These are phyloP conservation scores for Arthrobotrys pseudoclavata DNA, from an alignment of 2,329 filamentous ascomycete species.

Conservation along the genomic window DNA sequence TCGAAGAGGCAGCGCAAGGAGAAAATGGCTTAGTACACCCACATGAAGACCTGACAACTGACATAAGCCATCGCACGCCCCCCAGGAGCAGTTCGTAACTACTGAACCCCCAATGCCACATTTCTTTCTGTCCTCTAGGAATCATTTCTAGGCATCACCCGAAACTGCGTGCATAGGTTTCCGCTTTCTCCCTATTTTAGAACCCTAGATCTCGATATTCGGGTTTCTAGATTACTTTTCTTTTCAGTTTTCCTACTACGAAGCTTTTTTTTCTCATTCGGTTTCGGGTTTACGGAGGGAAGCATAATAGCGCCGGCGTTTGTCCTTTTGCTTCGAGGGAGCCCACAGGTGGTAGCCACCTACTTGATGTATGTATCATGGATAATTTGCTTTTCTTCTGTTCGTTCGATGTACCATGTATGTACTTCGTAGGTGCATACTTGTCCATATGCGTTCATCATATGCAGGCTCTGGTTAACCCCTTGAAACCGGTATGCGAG, in stretches of 20 bases:
- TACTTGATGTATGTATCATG: constrained; percentile 23
- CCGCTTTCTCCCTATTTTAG: background rate
- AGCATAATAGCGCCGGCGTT: constrained; percentile 19
- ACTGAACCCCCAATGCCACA: background rate
- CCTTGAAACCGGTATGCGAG: constrained; percentile 35
- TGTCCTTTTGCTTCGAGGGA: background rate
- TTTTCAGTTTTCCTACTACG: background rate
- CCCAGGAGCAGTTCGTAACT: background rate
- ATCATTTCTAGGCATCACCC: background rate
- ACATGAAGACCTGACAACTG: constrained; percentile 15
- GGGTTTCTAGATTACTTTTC: background rate
- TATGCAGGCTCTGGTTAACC: constrained; percentile 13
- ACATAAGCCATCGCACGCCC: background rate
- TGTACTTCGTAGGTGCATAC: background rate
- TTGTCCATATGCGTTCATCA: constrained; percentile 10
- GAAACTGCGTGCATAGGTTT: background rate
- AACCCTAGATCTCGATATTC: background rate
- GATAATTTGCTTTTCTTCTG: constrained; percentile 18
- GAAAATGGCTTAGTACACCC: constrained; percentile 2
- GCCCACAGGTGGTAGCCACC: constrained; percentile 21
- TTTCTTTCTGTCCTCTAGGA: background rate
- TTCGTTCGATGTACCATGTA: background rate
- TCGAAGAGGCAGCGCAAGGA: constrained; percentile 14
- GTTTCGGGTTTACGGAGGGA: constrained; percentile 10
- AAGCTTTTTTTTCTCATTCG: background rate